Conservation (phyloP, 257 asterid species). For the Solanum etuberosum region DNA sequence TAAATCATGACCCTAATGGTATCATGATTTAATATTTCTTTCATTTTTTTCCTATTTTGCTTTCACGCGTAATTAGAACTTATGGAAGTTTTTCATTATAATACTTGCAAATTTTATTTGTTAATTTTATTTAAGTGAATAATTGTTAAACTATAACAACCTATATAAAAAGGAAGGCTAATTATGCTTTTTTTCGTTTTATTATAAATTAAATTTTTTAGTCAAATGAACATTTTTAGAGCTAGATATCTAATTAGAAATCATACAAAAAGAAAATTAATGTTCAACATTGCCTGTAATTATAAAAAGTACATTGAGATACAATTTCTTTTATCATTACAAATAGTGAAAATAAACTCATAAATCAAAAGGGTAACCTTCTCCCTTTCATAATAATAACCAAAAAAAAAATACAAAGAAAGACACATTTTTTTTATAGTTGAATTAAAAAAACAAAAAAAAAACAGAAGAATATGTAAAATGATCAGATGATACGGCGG, state of each 20-base stretch:
- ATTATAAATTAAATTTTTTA: neutral
- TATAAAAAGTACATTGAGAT: neutral
- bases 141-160: neutral
- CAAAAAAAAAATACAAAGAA: neutral
- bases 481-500: constrained; percentile 6
- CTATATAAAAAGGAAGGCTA: neutral
- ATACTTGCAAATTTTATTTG: too few relatives aligned
- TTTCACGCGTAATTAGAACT: too few relatives aligned
- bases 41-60: too few relatives aligned
- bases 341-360: neutral
- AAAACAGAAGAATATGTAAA: neutral
- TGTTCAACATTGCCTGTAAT: neutral
- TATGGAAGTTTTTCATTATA: too few relatives aligned
- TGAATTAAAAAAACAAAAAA: neutral
- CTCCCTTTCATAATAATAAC: neutral
- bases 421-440: neutral
- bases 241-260: neutral
- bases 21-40: too few relatives aligned
- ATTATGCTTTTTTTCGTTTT: neutral
- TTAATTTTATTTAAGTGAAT: too few relatives aligned
- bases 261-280: neutral
- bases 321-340: neutral
- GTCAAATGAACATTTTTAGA: neutral
- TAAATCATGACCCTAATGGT: neutral
- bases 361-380: neutral